A percentile compares a stretch with the other conserved stretches of the same genome.
These are phyloP conservation scores for Cytospora leucostoma DNA, from an alignment of 2,329 filamentous ascomycete genomes.

Conservation along the genomic window DNA sequence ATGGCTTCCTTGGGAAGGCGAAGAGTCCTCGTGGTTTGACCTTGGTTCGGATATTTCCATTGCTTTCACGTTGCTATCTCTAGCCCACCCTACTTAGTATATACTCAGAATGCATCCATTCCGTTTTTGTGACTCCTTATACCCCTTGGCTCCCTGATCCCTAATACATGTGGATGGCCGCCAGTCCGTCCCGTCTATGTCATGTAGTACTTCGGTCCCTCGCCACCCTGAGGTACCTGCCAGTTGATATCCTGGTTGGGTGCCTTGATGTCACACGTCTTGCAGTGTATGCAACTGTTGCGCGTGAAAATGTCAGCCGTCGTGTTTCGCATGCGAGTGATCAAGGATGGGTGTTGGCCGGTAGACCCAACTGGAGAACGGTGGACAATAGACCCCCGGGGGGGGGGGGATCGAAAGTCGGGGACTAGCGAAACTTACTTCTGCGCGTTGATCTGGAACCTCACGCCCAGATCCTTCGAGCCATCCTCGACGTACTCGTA, in stretches of 20 bases:
- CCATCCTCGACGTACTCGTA: conserved; percentile 98
- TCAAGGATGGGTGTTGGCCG: neutral
- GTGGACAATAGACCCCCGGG: neutral
- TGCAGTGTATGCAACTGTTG: conserved; percentile 93
- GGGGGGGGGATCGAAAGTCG: conserved; percentile 1
- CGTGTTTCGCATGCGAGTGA: neutral
- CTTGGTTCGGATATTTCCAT: neutral
- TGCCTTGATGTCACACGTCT: conserved; percentile 99
- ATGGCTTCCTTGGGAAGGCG: neutral
- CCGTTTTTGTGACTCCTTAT: neutral
- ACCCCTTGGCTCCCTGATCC: neutral
- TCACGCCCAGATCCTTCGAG: conserved; percentile 80
- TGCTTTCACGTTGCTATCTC: neutral
- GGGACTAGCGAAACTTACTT: conserved; percentile 66
- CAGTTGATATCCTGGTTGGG: conserved; percentile 97
- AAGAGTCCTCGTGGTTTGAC: neutral
- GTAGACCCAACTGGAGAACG: neutral
- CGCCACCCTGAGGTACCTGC: conserved; percentile 91
- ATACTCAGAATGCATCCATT: neutral
- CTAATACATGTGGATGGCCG: neutral
- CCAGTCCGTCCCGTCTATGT: conserved; percentile 42
- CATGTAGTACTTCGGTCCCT: conserved; percentile 72
- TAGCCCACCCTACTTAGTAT: neutral
- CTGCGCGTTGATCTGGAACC: conserved; percentile 97
- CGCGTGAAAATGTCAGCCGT: conserved; percentile 33